These are phyloP conservation scores for Lentinus brumalis DNA, from an alignment of 768 basidiomycete species.

Conservation along the genomic window DNA sequence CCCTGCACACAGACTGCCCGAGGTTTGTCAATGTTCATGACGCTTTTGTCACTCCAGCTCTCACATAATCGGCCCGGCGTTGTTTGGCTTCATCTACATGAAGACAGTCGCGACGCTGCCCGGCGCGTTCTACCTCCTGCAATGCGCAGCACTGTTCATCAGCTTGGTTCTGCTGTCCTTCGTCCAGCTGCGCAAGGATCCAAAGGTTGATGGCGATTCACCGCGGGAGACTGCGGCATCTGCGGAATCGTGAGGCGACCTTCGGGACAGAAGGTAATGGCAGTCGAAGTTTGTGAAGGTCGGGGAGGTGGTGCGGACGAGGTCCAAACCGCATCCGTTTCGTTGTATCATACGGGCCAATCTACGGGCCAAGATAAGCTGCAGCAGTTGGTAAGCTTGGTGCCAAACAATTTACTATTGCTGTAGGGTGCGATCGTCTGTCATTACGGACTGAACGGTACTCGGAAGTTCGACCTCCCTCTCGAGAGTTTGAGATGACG, in stretches of 20 bases:
- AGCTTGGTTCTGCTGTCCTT: constrained; percentile 11
- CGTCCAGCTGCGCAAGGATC: constrained; percentile 10
- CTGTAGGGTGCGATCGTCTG: too few relatives aligned
- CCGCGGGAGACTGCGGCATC: background rate
- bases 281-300: background rate
- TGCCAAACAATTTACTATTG: too few relatives aligned
- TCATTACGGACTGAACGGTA: too few relatives aligned
- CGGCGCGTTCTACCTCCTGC: constrained; percentile 50
- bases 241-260: background rate
- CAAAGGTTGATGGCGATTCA: background rate
- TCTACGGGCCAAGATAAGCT: too few relatives aligned
- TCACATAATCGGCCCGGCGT: constrained; percentile 70
- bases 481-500: too few relatives aligned
- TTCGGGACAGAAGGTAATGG: background rate
- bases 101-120: constrained; percentile 75
- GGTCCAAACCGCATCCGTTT: too few relatives aligned
- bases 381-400: too few relatives aligned
- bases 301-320: background rate
- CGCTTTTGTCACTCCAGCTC: constrained; percentile 40
- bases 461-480: too few relatives aligned
- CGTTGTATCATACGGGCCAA: too few relatives aligned
- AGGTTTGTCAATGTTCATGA: background rate
- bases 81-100: constrained; percentile 76
- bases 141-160: constrained; percentile 15
- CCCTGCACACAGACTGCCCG: background rate